Conservation (phyloP, 2,329 filamentous ascomycete species). For the Ophiosphaerella korrae region DNA sequence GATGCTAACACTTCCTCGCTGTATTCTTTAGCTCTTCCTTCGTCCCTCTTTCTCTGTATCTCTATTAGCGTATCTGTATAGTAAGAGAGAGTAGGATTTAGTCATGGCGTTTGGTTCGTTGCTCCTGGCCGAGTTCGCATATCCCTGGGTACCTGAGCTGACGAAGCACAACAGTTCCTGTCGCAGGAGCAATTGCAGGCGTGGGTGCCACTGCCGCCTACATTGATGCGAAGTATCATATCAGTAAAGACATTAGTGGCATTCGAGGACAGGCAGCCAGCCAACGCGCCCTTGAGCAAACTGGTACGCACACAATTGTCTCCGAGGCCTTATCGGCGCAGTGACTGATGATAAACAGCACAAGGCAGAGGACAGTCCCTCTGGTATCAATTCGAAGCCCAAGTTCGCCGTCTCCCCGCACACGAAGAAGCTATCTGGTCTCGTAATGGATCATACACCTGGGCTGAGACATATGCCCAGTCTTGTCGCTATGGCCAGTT, state of each 20-base stretch:
- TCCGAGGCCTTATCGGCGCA: neutral
- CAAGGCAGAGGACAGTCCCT: constrained; percentile 60
- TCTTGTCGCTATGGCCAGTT: constrained; percentile 47
- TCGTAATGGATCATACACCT: constrained; percentile 56
- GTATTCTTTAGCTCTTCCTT: neutral
- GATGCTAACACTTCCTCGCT: neutral
- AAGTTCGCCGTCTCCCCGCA: constrained; percentile 55
- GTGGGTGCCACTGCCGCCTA: constrained; percentile 59
- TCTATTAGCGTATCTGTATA: neutral
- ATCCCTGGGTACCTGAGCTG: constrained; percentile 5
- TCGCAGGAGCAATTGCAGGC: constrained; percentile 43
- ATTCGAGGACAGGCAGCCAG: constrained; percentile 53
- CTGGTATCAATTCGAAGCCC: constrained; percentile 69
- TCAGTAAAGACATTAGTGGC: constrained; percentile 63
- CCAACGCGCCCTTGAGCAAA: constrained; percentile 54
- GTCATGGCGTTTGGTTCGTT: constrained; percentile 9
- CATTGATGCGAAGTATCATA: constrained; percentile 71
- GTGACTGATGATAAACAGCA: constrained; percentile 8
- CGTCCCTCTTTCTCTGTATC: neutral
- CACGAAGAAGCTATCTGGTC: constrained; percentile 70
- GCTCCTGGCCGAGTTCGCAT: constrained; percentile 1
- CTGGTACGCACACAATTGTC: constrained; percentile 47
- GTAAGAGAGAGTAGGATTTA: neutral
- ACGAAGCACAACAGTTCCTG: constrained; percentile 27
- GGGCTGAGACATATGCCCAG: constrained; percentile 47